Conservation (phyloP, 306 rosid genomes). For the Alnus rubra region DNA sequence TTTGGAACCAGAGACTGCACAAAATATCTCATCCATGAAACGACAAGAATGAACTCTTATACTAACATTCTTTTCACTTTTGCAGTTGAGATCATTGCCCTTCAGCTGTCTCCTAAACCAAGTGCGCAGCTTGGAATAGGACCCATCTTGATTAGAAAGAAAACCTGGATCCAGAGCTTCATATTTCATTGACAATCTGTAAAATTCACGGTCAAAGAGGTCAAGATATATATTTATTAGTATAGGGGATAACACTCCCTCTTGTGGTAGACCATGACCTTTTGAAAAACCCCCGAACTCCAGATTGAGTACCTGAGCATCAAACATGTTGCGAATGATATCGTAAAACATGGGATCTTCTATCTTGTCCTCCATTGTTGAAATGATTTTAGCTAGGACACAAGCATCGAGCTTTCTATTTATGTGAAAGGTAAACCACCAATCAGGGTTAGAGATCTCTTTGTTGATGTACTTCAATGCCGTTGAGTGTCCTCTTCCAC, state of each 20-base stretch:
- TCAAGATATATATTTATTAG: slow-evolving; percentile 86
- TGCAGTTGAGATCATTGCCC: slow-evolving; percentile 37
- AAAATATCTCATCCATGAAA: slow-evolving; percentile 82
- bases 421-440: slow-evolving; percentile 80
- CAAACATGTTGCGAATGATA: slow-evolving; percentile 57
- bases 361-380: slow-evolving; percentile 71
- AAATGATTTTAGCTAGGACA: slow-evolving; percentile 53
- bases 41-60: slow-evolving; percentile 65
- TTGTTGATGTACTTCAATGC: slow-evolving; percentile 75
- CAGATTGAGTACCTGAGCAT: slow-evolving; percentile 68
- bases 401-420: slow-evolving; percentile 57
- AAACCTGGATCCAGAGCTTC: slow-evolving; percentile 51
- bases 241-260: slow-evolving; percentile 82
- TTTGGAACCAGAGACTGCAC: slow-evolving; percentile 70
- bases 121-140: slow-evolving; percentile 60
- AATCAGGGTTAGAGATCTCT: slow-evolving; percentile 58
- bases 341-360: slow-evolving; percentile 60
- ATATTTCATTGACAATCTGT: slow-evolving; percentile 77
- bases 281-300: slow-evolving; percentile 90
- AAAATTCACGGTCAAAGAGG: slow-evolving; percentile 75
- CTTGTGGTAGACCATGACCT: slow-evolving; percentile 95
- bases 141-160: slow-evolving; percentile 32
- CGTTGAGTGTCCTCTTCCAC: slow-evolving; percentile 69
- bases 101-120: slow-evolving; percentile 80
- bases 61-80: slow-evolving; percentile 30